Percentiles rank a stretch among this genome's conserved stretches.
These are phyloP conservation scores for Canna indica DNA, from an alignment of 176 grass and related monocot genomes.

Conservation along the genomic window DNA sequence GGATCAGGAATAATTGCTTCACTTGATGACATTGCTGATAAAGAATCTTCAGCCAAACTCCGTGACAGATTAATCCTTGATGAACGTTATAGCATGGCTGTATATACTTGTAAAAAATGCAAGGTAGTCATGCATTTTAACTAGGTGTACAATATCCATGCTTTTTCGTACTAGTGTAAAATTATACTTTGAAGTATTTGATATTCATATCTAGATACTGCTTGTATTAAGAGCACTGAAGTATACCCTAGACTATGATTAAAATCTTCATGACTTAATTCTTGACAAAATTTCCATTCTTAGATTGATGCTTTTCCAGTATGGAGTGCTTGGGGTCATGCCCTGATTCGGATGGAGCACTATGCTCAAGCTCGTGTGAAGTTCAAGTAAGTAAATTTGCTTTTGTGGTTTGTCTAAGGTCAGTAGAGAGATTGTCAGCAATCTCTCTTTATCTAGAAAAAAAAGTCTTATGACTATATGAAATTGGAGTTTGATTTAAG, in stretches of 20 bases:
- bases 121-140: constrained; percentile 48
- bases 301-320: constrained; percentile 87
- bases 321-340: constrained; percentile 96
- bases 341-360: constrained; percentile 88
- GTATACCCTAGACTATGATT: background rate
- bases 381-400: constrained; percentile 62
- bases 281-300: constrained; percentile 28
- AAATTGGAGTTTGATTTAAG: background rate
- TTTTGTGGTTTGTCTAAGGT: background rate
- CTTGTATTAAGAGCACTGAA: too few relatives aligned
- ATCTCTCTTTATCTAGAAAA: background rate
- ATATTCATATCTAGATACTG: too few relatives aligned
- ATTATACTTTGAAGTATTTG: too few relatives aligned
- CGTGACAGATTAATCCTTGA: constrained; percentile 68
- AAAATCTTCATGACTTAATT: background rate
- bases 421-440: background rate
- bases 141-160: background rate
- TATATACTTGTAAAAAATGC: constrained; percentile 98
- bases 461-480: background rate
- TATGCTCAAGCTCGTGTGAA: constrained; percentile 97
- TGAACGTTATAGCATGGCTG: constrained; percentile 93
- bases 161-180: background rate
- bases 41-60: constrained; percentile 65
- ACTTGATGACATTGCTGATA: constrained; percentile 84
- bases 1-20: constrained; percentile 89